A percentile compares a stretch with the other conserved stretches of the same genome.
Conservation (phyloP, 306 rosid genomes). For the Rubus idaeus region DNA sequence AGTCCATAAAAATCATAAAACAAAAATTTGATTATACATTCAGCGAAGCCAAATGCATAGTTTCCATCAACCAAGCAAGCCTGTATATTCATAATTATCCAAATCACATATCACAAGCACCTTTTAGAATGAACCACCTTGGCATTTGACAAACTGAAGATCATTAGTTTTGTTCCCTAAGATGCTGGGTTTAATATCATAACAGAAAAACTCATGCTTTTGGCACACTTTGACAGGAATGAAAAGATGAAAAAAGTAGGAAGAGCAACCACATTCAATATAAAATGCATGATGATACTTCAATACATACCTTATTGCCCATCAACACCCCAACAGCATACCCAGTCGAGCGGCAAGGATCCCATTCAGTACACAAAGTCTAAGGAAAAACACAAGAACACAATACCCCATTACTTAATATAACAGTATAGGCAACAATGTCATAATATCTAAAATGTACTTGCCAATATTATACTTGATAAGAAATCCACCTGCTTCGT, state of each 20-base stretch:
- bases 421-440: neutral
- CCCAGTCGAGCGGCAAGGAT: slow-evolving; percentile 53
- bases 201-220: neutral
- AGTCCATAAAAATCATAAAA: neutral
- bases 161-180: neutral
- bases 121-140: neutral
- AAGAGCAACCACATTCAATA: slow-evolving; percentile 5
- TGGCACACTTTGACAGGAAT: neutral
- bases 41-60: neutral
- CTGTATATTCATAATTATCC: neutral
- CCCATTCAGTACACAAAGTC: slow-evolving; percentile 78
- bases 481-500: slow-evolving; percentile 60
- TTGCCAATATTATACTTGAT: neutral
- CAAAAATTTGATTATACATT: neutral
- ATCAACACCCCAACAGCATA: slow-evolving; percentile 72
- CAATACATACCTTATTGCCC: slow-evolving; percentile 68
- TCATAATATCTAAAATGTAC: neutral
- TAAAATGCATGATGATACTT: slow-evolving; percentile 14
- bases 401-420: neutral
- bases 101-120: neutral
- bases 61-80: neutral
- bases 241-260: neutral
- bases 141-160: no score
- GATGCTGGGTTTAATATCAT: neutral
- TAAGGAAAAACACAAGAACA: slow-evolving; percentile 31